Conservation (phyloP, 2,329 filamentous ascomycete species). For the Dothideomycetidae sp. region DNA sequence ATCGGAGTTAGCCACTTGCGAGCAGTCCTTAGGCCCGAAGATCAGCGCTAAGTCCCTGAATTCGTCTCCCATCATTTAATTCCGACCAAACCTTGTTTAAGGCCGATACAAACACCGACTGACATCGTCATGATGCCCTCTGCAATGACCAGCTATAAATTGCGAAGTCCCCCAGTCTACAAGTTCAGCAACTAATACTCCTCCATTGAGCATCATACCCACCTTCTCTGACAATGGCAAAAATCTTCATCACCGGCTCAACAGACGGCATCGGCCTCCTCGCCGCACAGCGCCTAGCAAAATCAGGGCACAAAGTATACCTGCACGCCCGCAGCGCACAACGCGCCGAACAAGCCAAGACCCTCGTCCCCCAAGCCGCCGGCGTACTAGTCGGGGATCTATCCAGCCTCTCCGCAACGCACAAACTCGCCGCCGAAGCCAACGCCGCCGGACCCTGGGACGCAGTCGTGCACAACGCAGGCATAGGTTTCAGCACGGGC, state of each 20-base stretch:
- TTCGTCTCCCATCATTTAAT: too few relatives aligned
- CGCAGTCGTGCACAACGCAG: slow-evolving; percentile 45
- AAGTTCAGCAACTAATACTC: too few relatives aligned
- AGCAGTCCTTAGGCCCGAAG: too few relatives aligned
- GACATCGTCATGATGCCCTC: too few relatives aligned
- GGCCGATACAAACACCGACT: too few relatives aligned
- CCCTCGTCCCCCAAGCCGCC: slow-evolving; percentile 36
- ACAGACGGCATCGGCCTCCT: slow-evolving; percentile 42
- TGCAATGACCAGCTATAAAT: too few relatives aligned
- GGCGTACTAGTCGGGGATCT: slow-evolving; percentile 41
- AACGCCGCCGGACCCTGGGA: slow-evolving; percentile 40
- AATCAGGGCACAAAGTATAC: slow-evolving; percentile 40
- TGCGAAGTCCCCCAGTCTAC: too few relatives aligned
- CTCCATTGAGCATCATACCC: background rate
- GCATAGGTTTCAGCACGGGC: slow-evolving; percentile 30
- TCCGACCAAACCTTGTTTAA: too few relatives aligned
- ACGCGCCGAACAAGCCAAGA: slow-evolving; percentile 36
- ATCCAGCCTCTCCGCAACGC: slow-evolving; percentile 36
- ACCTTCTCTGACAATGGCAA: slow-evolving; percentile 23
- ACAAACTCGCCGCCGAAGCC: slow-evolving; percentile 36
- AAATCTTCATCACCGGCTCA: slow-evolving; percentile 43
- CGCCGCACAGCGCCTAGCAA: slow-evolving; percentile 36
- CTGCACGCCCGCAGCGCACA: slow-evolving; percentile 43
- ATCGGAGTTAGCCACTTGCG: too few relatives aligned
- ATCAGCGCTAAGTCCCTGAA: too few relatives aligned